phyloP scores from a whole-genome alignment of 805 yeast genomes.

The Metschnikowia lunata region DNA sequence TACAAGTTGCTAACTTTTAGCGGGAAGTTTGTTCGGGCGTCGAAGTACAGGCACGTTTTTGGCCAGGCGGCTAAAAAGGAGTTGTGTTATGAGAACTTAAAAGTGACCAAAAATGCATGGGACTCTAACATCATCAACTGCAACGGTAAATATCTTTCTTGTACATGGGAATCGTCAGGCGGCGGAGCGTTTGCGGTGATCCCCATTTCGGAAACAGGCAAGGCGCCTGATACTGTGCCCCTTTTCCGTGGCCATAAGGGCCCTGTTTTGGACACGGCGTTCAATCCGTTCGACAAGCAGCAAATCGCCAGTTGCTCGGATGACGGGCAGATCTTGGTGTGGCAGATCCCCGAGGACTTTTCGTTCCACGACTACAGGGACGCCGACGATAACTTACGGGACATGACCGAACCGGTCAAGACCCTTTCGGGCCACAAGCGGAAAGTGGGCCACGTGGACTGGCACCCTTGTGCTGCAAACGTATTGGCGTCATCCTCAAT shows the following conservation, averaged over 20 bases:
- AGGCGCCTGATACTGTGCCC: constrained; percentile 89
- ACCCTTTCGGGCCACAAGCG: constrained; percentile 80
- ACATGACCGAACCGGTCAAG: constrained; percentile 62
- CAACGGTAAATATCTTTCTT: constrained; percentile 80
- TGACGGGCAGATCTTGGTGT: constrained; percentile 60
- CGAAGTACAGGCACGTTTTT: constrained; percentile 93
- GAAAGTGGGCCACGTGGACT: constrained; percentile 88
- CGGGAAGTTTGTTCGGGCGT: constrained; percentile 91
- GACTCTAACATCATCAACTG: constrained; percentile 87
- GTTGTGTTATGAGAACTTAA: constrained; percentile 67
- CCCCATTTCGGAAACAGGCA: constrained; percentile 82
- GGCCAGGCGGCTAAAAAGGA: constrained; percentile 80
- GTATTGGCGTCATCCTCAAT: constrained; percentile 86
- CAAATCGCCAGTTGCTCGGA: constrained; percentile 33
- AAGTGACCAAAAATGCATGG: constrained; percentile 88
- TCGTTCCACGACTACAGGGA: constrained; percentile 59
- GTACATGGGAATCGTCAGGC: constrained; percentile 92
- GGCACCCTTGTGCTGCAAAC: constrained; percentile 83
- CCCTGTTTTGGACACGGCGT: constrained; percentile 90
- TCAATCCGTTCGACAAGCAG: constrained; percentile 82
- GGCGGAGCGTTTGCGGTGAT: constrained; percentile 97
- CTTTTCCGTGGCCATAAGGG: constrained; percentile 95
- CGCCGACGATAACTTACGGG: constrained; percentile 54
- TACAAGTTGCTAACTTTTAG: constrained; percentile 26
- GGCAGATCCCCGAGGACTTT: constrained; percentile 84